Base-by-base conservation (phyloP, 495 filamentous ascomycete genomes). In the Daldinia grandis region DNA sequence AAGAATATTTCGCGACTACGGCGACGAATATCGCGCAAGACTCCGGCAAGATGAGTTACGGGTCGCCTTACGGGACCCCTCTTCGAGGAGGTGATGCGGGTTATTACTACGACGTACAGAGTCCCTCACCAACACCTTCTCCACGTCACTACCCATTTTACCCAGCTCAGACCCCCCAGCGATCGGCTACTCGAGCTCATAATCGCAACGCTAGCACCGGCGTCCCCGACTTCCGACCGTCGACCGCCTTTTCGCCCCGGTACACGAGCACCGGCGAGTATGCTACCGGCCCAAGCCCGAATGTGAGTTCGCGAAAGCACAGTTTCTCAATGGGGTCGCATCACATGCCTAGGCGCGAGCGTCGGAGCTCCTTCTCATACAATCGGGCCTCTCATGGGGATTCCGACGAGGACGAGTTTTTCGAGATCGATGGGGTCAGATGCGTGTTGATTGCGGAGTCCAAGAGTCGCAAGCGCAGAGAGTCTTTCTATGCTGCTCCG, bases 351-450 rank as follows among this genome's bases (percentile, higher is more conserved):
- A 73, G 67, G 77, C 79, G 76, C 78, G 82, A 84, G 80, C 82
- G 81, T 69, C 83, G 80, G 74, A 79, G 74, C 74, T 85, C 83
- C 21, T 83, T 79, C 76, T 82, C 85, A 78, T 83, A 80, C 76
- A 76, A 85, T 83, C 86, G 82, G 80, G 76, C 85, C 81, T 82
- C 83, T 74, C 78, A 86, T 84, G 84, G 82, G 80, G 85, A 87
- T 73, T 87, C 85, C 79, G 86, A 88, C 82, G 85, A 87, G 80
- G 86, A 87, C 80, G 86, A 88, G 78, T 77, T 81, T 73, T 78
- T 86, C 81, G 82, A 86, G 77, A 76, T 83, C 77, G 74, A 83
- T 67, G 84, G 83, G 64, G 67, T 75, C 73, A 79, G 76, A 74
- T 84, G 80, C 77, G 71, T 82, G 74, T 74, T 83, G 71, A 78